Conservation (phyloP, 257 asterid genomes). For the Przewalskia tangutica region DNA sequence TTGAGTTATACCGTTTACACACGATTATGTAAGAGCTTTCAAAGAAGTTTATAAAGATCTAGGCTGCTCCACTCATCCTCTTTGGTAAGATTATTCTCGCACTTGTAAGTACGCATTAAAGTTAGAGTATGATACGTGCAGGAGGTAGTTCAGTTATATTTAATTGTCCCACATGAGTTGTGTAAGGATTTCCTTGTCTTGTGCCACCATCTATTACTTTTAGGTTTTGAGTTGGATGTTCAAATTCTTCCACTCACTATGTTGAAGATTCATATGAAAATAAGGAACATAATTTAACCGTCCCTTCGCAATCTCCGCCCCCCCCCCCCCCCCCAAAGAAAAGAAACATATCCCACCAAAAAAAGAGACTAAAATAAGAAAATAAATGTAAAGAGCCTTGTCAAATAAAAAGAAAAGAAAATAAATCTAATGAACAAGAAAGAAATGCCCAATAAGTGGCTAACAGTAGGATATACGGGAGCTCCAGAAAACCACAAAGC, state of each 20-base stretch:
- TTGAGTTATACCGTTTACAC: neutral
- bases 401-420: neutral
- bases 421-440: neutral
- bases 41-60: neutral
- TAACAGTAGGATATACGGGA: neutral
- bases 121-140: neutral
- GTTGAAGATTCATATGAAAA: neutral
- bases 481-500: neutral
- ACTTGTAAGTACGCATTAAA: neutral
- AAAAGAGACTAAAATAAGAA: neutral
- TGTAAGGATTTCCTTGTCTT: neutral
- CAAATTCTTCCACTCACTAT: neutral
- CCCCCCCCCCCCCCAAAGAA: neutral
- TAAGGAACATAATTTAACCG: neutral
- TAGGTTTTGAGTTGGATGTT: neutral
- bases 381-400: neutral
- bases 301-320: neutral
- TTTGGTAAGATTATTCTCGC: neutral
- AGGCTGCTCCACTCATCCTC: neutral
- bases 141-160: neutral
- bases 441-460: neutral
- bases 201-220: neutral
- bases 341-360: neutral
- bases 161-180: neutral
- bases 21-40: neutral